Percentiles rank a stretch among this genome's conserved stretches.
These are phyloP conservation scores for Penicillium longicatenatum DNA, from an alignment of 495 filamentous ascomycete species.

Conservation along the genomic window DNA sequence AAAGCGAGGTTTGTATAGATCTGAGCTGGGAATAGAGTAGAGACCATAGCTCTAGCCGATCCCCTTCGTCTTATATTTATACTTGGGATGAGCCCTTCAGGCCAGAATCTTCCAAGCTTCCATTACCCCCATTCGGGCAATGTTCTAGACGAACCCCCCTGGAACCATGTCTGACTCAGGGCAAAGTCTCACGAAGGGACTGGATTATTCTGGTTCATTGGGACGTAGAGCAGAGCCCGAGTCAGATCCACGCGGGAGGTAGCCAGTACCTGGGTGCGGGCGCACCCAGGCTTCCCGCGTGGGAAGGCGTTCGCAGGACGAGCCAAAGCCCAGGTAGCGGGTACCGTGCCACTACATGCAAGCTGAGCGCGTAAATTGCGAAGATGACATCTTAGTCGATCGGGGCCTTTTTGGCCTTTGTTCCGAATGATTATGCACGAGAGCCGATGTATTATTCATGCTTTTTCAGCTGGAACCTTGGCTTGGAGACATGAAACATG, in stretches of 20 bases:
- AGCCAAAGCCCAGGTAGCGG: not conserved
- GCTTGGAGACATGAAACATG: constrained; percentile 10
- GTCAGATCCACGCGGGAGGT: not conserved
- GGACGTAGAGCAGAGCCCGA: not conserved
- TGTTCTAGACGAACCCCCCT: constrained; percentile 16
- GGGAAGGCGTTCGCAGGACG: not conserved
- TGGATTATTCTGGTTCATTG: not conserved
- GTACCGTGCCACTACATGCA: not conserved
- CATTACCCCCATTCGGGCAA: constrained; percentile 9
- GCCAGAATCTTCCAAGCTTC: constrained; percentile 10
- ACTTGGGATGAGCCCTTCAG: constrained; percentile 13
- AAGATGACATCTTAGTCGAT: constrained; percentile 2
- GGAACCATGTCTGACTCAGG: constrained; percentile 23
- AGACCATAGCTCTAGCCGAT: not conserved
- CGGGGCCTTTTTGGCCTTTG: not conserved
- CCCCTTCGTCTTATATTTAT: not conserved
- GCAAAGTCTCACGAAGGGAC: not conserved
- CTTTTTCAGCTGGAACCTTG: constrained; percentile 14
- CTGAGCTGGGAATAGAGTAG: not conserved
- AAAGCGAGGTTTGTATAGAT: not conserved
- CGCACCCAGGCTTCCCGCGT: not conserved
- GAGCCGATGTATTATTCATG: not conserved
- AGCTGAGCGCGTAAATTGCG: not conserved
- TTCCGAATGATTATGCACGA: not conserved
- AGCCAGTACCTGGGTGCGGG: not conserved